Base-by-base conservation (phyloP, 192 early-diverging fungal genomes). In the Tieghemiomyces parasiticus region DNA sequence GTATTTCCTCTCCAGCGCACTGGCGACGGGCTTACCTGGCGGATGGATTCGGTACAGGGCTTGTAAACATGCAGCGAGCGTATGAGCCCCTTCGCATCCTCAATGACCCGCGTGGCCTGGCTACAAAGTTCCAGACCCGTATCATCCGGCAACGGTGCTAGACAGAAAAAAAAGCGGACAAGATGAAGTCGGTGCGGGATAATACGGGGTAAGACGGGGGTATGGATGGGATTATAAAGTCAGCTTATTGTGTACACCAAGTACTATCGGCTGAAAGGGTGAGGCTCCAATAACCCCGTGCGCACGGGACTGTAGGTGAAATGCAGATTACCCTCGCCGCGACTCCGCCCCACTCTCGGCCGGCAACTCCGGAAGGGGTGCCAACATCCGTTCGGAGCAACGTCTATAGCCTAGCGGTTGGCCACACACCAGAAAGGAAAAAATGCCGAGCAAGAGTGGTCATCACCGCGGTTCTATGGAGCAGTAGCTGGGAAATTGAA, bases 1-100 rank as follows among this genome's bases (percentile, higher is more conserved):
- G n/a, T n/a, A n/a, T n/a, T n/a, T n/a, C n/a, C n/a, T n/a, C n/a
- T n/a, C n/a, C n/a, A n/a, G n/a, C n/a, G n/a, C n/a, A n/a, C n/a
- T 44, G 38, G 38, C 9, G 16, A 44, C 9, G 31, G 25, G 34
- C 29, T 42, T 74, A 79, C 81, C 69, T 75, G 66, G 32, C 88
- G 78, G 65, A 91, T 91, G 56, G 76, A 71, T 19, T 89, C 85
- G 51, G 80, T 79, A 68, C 81, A 84, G 31, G 81, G 79, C 26
- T 67, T 63, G 70, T 91, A 91, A 16, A 52, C 61, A 51, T 73
- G 35, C 29, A 91, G 68, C 14, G 70, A 54, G 20, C 83, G 68
- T 53, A 89, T 67, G 31, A 82, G 65, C 29, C 63, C 63, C 29
- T 68, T 60, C 22, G 79, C 71, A 45, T 76, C 81, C 54, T 71